phyloP scores from a whole-genome alignment of 2,329 filamentous ascomycete genomes.

The Emmonsia crescens region DNA sequence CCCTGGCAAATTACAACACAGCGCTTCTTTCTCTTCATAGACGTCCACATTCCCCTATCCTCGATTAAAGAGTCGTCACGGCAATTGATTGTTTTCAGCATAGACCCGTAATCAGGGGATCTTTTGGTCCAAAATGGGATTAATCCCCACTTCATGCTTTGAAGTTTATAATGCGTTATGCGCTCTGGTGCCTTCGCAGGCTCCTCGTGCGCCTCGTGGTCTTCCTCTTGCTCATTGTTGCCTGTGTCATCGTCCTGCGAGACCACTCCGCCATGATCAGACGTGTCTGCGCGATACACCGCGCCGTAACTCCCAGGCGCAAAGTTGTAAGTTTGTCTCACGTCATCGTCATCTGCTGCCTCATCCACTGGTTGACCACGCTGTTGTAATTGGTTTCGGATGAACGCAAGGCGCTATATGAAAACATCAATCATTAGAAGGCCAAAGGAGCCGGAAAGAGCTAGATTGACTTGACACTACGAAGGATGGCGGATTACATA shows the following conservation, averaged over 20 bases:
- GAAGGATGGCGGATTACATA: conserved; percentile 26
- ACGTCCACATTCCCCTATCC: conserved; percentile 75
- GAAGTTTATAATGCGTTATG: conserved; percentile 62
- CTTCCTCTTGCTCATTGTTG: conserved; percentile 15
- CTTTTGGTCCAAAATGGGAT: conserved; percentile 89
- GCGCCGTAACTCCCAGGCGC: conserved; percentile 77
- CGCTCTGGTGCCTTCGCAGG: conserved; percentile 13
- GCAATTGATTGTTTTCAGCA: conserved; percentile 90
- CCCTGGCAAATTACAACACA: conserved; percentile 83
- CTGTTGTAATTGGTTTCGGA: conserved; percentile 62
- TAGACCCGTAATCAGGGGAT: conserved; percentile 62
- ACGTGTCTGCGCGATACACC: conserved; percentile 68
- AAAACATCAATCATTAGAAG: neutral
- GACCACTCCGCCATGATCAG: conserved; percentile 47
- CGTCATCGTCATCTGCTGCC: conserved; percentile 57
- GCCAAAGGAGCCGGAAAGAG: conserved; percentile 12
- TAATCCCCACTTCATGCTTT: conserved; percentile 93
- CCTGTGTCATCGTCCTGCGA: conserved; percentile 14
- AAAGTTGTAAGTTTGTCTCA: conserved; percentile 80
- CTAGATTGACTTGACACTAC: neutral
- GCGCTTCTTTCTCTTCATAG: conserved; percentile 80
- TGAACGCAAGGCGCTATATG: conserved; percentile 59
- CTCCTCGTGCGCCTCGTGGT: conserved; percentile 11
- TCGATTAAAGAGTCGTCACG: conserved; percentile 73
- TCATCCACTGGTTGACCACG: conserved; percentile 64